phyloP scores from a whole-genome alignment of 2,329 filamentous ascomycete species.

The Nemania diffusa region DNA sequence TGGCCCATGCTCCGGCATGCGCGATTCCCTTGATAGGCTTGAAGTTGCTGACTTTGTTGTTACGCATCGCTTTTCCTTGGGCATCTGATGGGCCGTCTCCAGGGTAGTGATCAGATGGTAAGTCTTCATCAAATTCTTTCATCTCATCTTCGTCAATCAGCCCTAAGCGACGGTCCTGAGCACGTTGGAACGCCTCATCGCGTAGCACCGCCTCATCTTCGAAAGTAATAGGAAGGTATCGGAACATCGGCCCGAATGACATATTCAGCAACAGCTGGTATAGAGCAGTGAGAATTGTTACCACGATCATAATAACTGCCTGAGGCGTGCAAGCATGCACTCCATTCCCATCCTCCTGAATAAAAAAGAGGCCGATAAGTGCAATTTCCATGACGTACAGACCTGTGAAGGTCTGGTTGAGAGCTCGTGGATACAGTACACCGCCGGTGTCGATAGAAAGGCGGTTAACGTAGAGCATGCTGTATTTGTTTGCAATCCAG shows the following conservation, averaged over 20 bases:
- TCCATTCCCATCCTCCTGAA: constrained; percentile 69
- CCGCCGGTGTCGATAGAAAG: constrained; percentile 93
- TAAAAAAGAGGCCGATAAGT: constrained; percentile 88
- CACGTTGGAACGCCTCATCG: constrained; percentile 86
- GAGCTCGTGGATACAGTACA: constrained; percentile 87
- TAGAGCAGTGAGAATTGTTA: constrained; percentile 73
- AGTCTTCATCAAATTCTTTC: constrained; percentile 54
- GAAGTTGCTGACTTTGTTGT: constrained; percentile 47
- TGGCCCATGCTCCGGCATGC: constrained; percentile 60
- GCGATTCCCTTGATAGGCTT: constrained; percentile 60
- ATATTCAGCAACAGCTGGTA: constrained; percentile 85
- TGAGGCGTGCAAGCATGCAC: constrained; percentile 75
- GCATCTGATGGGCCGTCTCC: constrained; percentile 53
- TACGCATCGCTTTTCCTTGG: constrained; percentile 42
- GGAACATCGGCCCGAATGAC: constrained; percentile 85
- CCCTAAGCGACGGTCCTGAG: constrained; percentile 77
- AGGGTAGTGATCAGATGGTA: constrained; percentile 54
- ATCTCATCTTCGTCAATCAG: constrained; percentile 62
- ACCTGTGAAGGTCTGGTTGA: constrained; percentile 95
- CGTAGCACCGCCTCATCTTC: constrained; percentile 95
- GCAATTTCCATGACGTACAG: constrained; percentile 95
- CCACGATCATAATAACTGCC: constrained; percentile 85
- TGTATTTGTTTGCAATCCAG: constrained; percentile 96
- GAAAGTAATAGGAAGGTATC: constrained; percentile 91
- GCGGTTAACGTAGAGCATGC: constrained; percentile 92